Conservation (phyloP, 2,329 filamentous ascomycete species). For the Apiospora rasikravindrae region DNA sequence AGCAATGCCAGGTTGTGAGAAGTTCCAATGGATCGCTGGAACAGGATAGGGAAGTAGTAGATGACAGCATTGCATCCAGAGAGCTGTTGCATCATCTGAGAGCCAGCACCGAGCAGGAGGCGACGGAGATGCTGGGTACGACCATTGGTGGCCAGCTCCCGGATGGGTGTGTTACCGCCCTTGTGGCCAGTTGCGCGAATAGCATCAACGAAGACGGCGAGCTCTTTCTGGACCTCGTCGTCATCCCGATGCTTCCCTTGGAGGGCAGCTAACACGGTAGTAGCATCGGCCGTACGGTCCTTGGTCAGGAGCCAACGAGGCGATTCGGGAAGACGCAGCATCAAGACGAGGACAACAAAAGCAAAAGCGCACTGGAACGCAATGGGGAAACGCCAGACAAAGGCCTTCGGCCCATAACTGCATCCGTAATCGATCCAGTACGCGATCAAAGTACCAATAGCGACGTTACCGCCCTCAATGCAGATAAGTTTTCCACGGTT, state of each 20-base stretch:
- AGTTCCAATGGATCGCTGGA: slow-evolving; percentile 49
- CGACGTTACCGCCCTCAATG: slow-evolving; percentile 53
- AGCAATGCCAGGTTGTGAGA: slow-evolving; percentile 54
- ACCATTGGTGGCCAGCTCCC: slow-evolving; percentile 61
- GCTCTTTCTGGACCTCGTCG: slow-evolving; percentile 49
- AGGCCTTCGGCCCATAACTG: slow-evolving; percentile 38
- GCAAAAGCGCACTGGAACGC: slow-evolving; percentile 51
- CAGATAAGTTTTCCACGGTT: slow-evolving; percentile 67
- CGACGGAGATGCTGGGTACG: slow-evolving; percentile 69
- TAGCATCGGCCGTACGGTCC: slow-evolving; percentile 56
- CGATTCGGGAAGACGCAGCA: slow-evolving; percentile 56
- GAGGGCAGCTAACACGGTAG: slow-evolving; percentile 56
- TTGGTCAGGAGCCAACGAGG: slow-evolving; percentile 55
- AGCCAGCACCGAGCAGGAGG: slow-evolving; percentile 62
- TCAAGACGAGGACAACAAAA: slow-evolving; percentile 45
- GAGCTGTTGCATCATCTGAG: slow-evolving; percentile 68
- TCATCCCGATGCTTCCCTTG: slow-evolving; percentile 56
- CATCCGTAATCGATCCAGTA: slow-evolving; percentile 50
- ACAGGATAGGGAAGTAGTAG: slow-evolving; percentile 67
- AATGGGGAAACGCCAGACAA: slow-evolving; percentile 47
- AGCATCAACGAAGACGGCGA: slow-evolving; percentile 47
- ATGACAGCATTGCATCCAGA: slow-evolving; percentile 64
- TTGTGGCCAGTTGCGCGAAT: slow-evolving; percentile 38
- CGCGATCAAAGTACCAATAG: slow-evolving; percentile 48
- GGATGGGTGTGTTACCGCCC: slow-evolving; percentile 36